Conservation (phyloP, 305 asterid genomes). For the Rubia tinctorum region DNA sequence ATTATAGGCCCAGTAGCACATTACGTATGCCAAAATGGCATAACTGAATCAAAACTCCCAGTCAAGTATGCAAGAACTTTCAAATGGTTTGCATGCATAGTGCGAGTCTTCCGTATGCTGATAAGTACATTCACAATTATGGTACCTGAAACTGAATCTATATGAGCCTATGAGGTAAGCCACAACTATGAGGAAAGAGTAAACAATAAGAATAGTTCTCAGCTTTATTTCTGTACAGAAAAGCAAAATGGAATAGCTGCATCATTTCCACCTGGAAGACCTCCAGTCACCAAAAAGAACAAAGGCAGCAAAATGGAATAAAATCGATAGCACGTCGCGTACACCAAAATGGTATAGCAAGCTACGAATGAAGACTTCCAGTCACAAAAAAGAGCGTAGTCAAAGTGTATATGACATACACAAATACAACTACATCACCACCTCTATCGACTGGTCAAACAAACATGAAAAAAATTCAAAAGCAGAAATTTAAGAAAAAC, state of each 20-base stretch:
- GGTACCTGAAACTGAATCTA: conserved; percentile 1
- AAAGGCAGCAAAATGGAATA: not conserved
- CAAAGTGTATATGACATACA: not conserved
- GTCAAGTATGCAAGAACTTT: not conserved
- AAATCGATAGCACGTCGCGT: not conserved
- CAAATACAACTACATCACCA: not conserved
- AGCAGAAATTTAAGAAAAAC: not conserved
- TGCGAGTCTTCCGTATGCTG: conserved; percentile 11
- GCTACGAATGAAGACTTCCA: not conserved
- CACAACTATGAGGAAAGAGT: not conserved
- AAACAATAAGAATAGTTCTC: not conserved
- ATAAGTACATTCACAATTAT: conserved; percentile 5
- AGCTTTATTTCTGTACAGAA: not conserved
- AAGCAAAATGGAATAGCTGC: not conserved
- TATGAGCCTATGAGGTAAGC: not conserved
- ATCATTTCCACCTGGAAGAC: not conserved
- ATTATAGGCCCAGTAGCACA: too few relatives aligned
- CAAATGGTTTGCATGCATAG: conserved; percentile 6
- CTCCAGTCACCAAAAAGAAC: not conserved
- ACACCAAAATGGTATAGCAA: not conserved
- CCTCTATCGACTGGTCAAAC: conserved; percentile 1
- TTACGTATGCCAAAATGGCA: not conserved
- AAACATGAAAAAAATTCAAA: not conserved
- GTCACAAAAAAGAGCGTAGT: not conserved
- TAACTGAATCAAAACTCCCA: not conserved